Evolutionary conservation across 768 basidiomycete species (phyloP), one percentile per base, ranked within the genome.

Genomic region (Xanthoconium purpureum): DNA sequence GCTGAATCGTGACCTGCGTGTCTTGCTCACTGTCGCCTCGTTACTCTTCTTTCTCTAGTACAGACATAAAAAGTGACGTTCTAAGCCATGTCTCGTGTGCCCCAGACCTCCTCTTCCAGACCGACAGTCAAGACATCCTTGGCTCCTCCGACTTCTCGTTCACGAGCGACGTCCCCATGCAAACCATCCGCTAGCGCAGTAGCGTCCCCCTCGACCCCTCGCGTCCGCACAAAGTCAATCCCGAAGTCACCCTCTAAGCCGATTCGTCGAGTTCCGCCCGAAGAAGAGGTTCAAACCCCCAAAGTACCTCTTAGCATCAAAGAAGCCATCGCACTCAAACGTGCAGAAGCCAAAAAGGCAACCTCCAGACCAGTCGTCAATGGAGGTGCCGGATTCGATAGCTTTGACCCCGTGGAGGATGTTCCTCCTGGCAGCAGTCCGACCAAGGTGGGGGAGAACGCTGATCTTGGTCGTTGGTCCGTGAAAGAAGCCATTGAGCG

Each of bases 401-500:
- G 67, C 49, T 72, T 81, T 18, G 73, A 70, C 12, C 71, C 67
- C 18, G 62, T 84, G 38, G 84, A 83, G 61, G 82, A 87, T 57
- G 77, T 77, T 14, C 63, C 77, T 11, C 80, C 81, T 1, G 54
- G 54, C 5, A 13, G 44, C 6, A 55, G 48, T 20, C 51, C 59
- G 1, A 62, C 67, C 39, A 63, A 70, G 12, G 83, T 80, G 2
- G 71, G 77, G 15, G 73, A 71, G 18, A 80, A 84, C 52, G 72
- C 87, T 1, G 71, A 72, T 52, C 63, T 71, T 32, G 88, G 89
- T 30, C 75, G 90, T 42, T 82, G 83, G 72, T 79, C 87, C 14
- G 71, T 89, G 50, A 80, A 82, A 52, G 88, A 92, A 64, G 81
- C 85, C 0, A 91, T 93, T 39, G 88, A 91, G 62, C 84, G 85